Conservation (phyloP, 2,329 filamentous ascomycete species). For the Cyclaneusma minus region DNA sequence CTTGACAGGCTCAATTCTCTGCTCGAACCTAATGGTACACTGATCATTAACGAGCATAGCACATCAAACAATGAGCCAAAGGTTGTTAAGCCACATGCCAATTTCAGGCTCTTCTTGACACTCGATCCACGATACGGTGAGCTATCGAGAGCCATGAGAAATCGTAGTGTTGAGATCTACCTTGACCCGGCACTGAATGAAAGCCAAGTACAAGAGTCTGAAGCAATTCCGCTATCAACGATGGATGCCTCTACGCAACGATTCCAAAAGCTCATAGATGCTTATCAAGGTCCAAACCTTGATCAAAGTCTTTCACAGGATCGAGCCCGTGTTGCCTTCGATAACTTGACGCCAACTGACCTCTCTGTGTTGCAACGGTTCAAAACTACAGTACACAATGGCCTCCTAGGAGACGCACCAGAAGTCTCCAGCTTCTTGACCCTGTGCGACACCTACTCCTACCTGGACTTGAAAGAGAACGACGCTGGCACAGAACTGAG, state of each 20-base stretch:
- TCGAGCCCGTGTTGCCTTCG: slow-evolving; percentile 12
- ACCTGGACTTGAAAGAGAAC: too few species aligned
- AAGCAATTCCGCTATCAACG: too few species aligned
- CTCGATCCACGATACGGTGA: slow-evolving; percentile 88
- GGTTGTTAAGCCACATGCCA: slow-evolving; percentile 64
- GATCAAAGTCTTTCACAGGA: slow-evolving; percentile 4
- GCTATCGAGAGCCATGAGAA: slow-evolving; percentile 90
- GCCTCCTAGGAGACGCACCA: not conserved
- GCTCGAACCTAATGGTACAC: slow-evolving; percentile 73
- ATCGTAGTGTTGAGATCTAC: slow-evolving; percentile 82
- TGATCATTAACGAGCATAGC: slow-evolving; percentile 90
- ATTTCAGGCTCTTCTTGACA: slow-evolving; percentile 87
- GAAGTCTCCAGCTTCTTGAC: too few species aligned
- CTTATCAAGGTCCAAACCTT: slow-evolving; percentile 4
- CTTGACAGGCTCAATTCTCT: slow-evolving; percentile 89
- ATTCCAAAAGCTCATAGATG: slow-evolving; percentile 12
- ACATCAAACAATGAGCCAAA: slow-evolving; percentile 67
- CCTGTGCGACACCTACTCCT: too few species aligned
- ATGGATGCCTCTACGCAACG: slow-evolving; percentile 15
- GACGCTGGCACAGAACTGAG: too few species aligned
- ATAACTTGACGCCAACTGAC: slow-evolving; percentile 18
- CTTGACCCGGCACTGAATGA: slow-evolving; percentile 40
- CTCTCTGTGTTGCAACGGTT: slow-evolving; percentile 15
- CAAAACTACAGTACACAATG: slow-evolving; percentile 5
- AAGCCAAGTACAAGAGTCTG: too few species aligned